phyloP scores from a whole-genome alignment of 352 stramenopile species.

The Globisporangium spinosum region DNA sequence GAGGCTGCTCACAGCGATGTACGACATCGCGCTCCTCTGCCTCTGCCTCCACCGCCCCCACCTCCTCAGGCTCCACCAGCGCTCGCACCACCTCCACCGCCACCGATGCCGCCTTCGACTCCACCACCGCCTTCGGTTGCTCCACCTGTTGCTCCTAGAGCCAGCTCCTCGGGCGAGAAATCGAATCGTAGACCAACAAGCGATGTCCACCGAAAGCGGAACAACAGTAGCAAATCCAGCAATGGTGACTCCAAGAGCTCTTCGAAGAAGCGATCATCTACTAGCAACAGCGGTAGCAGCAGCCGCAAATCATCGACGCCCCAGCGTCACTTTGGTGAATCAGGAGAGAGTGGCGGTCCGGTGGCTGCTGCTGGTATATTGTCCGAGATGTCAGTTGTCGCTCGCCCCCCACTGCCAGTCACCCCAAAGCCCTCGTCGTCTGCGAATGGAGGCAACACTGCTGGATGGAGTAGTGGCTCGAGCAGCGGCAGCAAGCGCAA shows the following conservation, averaged over 20 bases:
- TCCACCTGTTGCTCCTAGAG: conserved; percentile 1
- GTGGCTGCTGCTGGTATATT: conserved; percentile 24
- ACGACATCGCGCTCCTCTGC: conserved; percentile 16
- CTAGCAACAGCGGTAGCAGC: conserved; percentile 1
- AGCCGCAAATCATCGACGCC: neutral
- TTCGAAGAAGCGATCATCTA: conserved; percentile 15
- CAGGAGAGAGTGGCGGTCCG: conserved; percentile 21
- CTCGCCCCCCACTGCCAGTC: conserved; percentile 43
- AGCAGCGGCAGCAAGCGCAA: conserved; percentile 49
- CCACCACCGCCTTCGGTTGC: conserved; percentile 14
- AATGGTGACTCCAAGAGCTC: conserved; percentile 12
- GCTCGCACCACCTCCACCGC: conserved; percentile 19
- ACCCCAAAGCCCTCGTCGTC: conserved; percentile 20
- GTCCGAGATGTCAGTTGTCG: conserved; percentile 24
- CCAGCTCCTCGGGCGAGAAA: conserved; percentile 9
- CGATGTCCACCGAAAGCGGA: conserved; percentile 10
- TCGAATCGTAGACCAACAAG: neutral
- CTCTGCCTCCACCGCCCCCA: conserved; percentile 23
- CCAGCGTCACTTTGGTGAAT: conserved; percentile 11
- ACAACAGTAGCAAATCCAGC: conserved; percentile 16
- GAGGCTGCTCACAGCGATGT: neutral
- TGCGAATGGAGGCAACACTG: neutral
- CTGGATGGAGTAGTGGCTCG: conserved; percentile 19
- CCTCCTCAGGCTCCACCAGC: conserved; percentile 19
- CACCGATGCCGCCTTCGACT: conserved; percentile 14